phyloP scores from a whole-genome alignment of 176 grass and related monocot genomes.

The Oryza meridionalis region DNA sequence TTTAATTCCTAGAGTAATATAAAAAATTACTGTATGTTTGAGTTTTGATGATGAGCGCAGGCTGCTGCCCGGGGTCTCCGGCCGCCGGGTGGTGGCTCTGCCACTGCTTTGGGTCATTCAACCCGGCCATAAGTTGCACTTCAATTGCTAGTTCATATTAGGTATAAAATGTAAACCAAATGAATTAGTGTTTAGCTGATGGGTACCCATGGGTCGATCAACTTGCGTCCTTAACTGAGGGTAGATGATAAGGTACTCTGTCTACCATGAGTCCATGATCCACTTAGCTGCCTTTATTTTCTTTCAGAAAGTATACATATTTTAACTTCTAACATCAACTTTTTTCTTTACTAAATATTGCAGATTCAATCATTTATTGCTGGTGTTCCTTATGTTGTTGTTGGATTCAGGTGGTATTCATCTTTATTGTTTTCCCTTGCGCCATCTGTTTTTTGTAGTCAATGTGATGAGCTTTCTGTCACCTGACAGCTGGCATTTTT shows the following conservation, averaged over 20 bases:
- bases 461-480: constrained; percentile 13
- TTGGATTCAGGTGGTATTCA: constrained; percentile 86
- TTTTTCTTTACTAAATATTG: constrained; percentile 40
- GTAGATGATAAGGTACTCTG: constrained; percentile 7
- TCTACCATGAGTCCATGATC: constrained; percentile 6
- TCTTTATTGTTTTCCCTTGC: constrained; percentile 8
- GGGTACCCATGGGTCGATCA: not conserved
- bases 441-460: constrained; percentile 6
- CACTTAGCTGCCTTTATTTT: constrained; percentile 15
- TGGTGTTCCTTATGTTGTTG: constrained; percentile 89
- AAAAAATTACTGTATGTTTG: too few relatives aligned
- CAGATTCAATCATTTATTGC: constrained; percentile 99
- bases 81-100: too few relatives aligned
- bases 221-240: not conserved
- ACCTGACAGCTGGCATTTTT: constrained; percentile 5
- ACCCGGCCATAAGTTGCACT: not conserved
- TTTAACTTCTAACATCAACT: not conserved
- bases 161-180: not conserved
- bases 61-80: too few relatives aligned
- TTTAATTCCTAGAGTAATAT: too few relatives aligned
- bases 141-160: not conserved
- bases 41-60: too few relatives aligned
- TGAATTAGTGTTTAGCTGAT: not conserved
- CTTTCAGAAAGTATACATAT: constrained; percentile 28
- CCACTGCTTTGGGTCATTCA: not conserved